Base-by-base conservation (phyloP, 805 yeast species). In the Kazachstania africana region DNA sequence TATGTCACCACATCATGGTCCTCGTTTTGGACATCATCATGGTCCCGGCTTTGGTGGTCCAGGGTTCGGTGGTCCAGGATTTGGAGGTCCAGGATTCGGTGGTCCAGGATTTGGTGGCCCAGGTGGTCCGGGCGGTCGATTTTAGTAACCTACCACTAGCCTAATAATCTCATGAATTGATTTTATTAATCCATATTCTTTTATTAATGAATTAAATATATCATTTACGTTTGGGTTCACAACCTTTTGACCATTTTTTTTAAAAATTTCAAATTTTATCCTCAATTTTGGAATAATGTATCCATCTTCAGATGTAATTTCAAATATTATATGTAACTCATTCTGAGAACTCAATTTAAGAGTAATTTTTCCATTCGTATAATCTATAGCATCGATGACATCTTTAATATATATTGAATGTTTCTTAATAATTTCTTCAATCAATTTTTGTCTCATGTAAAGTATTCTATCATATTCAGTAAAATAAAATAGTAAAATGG, bases 91-190 rank as follows among this genome's bases (percentile, higher is more conserved):
- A 17, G 52, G 48, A 16, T 30, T 31, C 26, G 51, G 47, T n/a
- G 52, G 47, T 8, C 53, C 51, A 39, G 35, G 43, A 23, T 38
- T 43, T 27, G 62, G 50, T 20, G 55, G 56, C 22, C 44, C 51
- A 27, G 22, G 10, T 19, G n/a, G n/a, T n/a, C n/a, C n/a, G n/a
- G n/a, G n/a, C n/a, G n/a, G n/a, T n/a, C n/a, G n/a, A n/a, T n/a
- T n/a, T n/a, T n/a, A n/a, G n/a, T n/a, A n/a, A n/a, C n/a, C n/a
- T 19, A 32, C 4, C 3, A 16, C 16, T 5, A 19, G 15, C 13
- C 24, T 29, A 9, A 26, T 29, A 8, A 36, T 6, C n/a, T 36
- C 43, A 18, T 29, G 15, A 6, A 48, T 18, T n/a, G 52, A 47
- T 9, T 24, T 28, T 4, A 21, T 10, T 9, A 48, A 31, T 13